Conservation (phyloP, 2,329 filamentous ascomycete genomes). For the Verticillium tricorpus region DNA sequence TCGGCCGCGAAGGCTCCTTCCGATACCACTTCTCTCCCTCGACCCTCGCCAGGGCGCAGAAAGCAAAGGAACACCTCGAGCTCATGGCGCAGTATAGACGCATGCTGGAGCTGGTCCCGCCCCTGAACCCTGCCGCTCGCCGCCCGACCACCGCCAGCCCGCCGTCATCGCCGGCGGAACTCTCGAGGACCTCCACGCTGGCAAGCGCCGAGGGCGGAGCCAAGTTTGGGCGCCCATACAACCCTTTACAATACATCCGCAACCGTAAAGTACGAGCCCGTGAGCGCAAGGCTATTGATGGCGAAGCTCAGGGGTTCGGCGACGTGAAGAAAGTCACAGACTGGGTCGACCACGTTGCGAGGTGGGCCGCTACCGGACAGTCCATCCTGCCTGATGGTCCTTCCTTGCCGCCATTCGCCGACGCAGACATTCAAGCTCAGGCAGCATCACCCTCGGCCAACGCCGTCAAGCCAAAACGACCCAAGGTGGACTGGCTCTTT, state of each 20-base stretch:
- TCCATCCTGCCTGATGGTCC: slow-evolving; percentile 23
- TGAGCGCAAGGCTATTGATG: slow-evolving; percentile 70
- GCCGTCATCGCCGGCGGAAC: slow-evolving; percentile 31
- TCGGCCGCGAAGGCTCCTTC: slow-evolving; percentile 38
- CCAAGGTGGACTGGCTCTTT: slow-evolving; percentile 79
- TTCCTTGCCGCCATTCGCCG: slow-evolving; percentile 40
- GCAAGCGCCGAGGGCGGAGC: slow-evolving; percentile 26
- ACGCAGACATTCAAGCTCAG: slow-evolving; percentile 38
- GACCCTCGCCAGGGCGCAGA: slow-evolving; percentile 77
- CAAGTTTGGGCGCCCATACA: slow-evolving; percentile 68
- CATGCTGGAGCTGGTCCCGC: slow-evolving; percentile 73
- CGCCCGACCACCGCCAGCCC: slow-evolving; percentile 37
- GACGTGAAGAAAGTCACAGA: slow-evolving; percentile 65
- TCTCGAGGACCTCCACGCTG: slow-evolving; percentile 18
- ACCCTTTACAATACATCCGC: slow-evolving; percentile 87
- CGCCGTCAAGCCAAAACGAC: slow-evolving; percentile 60
- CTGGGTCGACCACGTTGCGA: slow-evolving; percentile 71
- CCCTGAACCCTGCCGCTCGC: slow-evolving; percentile 48
- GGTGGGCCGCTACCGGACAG: slow-evolving; percentile 35
- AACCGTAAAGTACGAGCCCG: slow-evolving; percentile 82
- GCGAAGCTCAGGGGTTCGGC: slow-evolving; percentile 71
- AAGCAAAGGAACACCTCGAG: slow-evolving; percentile 80
- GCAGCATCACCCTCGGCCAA: slow-evolving; percentile 37
- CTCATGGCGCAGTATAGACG: slow-evolving; percentile 80
- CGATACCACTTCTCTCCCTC: slow-evolving; percentile 70